Evolutionary conservation across 2,329 filamentous ascomycete genomes (phyloP).

Genomic region (Stachybotrys echinatus): DNA sequence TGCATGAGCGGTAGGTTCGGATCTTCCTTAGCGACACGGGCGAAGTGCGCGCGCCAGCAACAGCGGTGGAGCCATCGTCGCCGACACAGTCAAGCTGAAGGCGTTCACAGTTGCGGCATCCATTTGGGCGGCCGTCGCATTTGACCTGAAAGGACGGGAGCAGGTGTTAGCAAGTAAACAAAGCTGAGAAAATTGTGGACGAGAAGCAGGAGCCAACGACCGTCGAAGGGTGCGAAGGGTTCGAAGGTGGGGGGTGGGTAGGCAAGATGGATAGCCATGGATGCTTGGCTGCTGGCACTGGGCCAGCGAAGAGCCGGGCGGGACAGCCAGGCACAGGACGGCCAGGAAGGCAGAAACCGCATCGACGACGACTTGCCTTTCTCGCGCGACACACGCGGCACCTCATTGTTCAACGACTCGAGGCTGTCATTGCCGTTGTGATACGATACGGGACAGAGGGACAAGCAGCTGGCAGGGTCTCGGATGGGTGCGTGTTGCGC

Average conservation of each 20-base stretch:
- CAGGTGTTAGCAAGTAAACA: conserved; percentile 2
- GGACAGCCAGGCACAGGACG: too few species aligned
- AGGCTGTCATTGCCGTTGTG: not conserved
- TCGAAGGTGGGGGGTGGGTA: not conserved
- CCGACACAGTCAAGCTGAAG: conserved; percentile 35
- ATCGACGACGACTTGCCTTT: conserved; percentile 31
- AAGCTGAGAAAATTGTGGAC: too few species aligned
- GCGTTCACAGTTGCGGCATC: conserved; percentile 36
- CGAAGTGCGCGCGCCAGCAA: conserved; percentile 13
- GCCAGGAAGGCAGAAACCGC: too few species aligned
- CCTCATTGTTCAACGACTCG: conserved; percentile 21
- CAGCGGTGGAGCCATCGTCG: conserved; percentile 23
- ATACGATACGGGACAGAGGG: conserved; percentile 1
- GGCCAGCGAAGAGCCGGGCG: not conserved
- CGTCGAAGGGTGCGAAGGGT: too few species aligned
- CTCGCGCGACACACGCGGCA: conserved; percentile 35
- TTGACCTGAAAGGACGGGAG: conserved; percentile 26
- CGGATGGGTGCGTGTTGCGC: not conserved
- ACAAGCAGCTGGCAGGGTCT: conserved; percentile 10
- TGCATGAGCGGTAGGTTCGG: conserved; percentile 34
- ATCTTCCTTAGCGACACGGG: conserved; percentile 29
- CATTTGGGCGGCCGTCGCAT: conserved; percentile 34
- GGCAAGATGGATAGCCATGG: not conserved
- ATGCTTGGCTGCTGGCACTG: too few species aligned
- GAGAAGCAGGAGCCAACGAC: too few species aligned